Conservation (phyloP, 1,139 yeast genomes). For the Kodamaea suecica region DNA sequence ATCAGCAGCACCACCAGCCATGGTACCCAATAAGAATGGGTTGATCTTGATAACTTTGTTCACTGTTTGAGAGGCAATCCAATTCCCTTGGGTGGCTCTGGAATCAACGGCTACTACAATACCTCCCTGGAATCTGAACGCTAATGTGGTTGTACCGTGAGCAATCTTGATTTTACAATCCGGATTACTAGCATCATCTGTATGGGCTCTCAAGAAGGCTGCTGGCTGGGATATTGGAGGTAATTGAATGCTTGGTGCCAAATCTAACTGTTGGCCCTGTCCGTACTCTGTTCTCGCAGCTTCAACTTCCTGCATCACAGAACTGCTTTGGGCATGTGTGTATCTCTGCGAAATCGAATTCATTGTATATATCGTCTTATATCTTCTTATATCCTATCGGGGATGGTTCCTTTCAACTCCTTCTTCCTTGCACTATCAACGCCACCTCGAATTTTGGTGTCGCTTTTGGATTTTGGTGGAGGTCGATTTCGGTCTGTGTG, state of each 20-base stretch:
- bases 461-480: not conserved
- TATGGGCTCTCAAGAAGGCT: slow-evolving; percentile 95
- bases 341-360: slow-evolving; percentile 42
- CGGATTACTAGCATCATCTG: slow-evolving; percentile 89
- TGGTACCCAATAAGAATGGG: slow-evolving; percentile 90
- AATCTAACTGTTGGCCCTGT: slow-evolving; percentile 27
- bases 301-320: slow-evolving; percentile 29
- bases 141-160: slow-evolving; percentile 97
- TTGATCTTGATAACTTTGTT: slow-evolving; percentile 96
- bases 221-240: slow-evolving; percentile 92
- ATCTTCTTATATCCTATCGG: no score
- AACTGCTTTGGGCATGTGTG: slow-evolving; percentile 31
- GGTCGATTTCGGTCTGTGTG: not conserved
- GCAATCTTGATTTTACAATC: slow-evolving; percentile 95
- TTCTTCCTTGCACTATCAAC: no score
- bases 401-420: no score
- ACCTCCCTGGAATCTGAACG: slow-evolving; percentile 95
- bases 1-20: slow-evolving; percentile 99
- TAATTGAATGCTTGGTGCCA: slow-evolving; percentile 66
- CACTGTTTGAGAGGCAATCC: slow-evolving; percentile 98
- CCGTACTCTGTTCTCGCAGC: slow-evolving; percentile 24
- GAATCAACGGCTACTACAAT: slow-evolving; percentile 96
- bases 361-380: no score
- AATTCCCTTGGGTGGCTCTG: slow-evolving; percentile 96
- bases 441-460: not conserved